Evolutionary conservation across 768 basidiomycete species (phyloP).

Genomic region (Phylloporus scabripes): DNA sequence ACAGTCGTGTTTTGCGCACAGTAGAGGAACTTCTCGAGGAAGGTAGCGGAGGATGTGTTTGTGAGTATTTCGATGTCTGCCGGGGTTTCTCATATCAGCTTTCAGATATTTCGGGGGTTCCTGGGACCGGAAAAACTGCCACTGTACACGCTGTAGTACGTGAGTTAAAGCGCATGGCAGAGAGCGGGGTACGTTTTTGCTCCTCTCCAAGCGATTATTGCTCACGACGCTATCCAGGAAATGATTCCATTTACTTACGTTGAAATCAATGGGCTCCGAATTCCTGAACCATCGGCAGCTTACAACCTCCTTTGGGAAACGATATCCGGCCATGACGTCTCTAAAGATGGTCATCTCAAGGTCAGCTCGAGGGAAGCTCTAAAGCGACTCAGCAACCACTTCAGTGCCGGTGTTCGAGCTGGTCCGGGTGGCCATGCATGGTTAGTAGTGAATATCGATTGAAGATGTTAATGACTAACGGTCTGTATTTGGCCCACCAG

Average conservation of each 20-base stretch:
- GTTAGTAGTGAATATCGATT: slow-evolving; percentile 40
- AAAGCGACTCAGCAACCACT: slow-evolving; percentile 71
- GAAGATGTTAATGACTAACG: background rate
- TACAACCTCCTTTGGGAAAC: slow-evolving; percentile 92
- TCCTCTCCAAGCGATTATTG: background rate
- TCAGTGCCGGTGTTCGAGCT: slow-evolving; percentile 54
- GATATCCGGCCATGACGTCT: slow-evolving; percentile 72
- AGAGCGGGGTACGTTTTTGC: slow-evolving; percentile 53
- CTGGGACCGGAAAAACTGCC: slow-evolving; percentile 98
- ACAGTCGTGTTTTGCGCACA: slow-evolving; percentile 62
- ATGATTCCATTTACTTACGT: slow-evolving; percentile 92
- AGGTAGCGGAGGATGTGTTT: slow-evolving; percentile 92
- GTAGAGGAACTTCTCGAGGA: slow-evolving; percentile 87
- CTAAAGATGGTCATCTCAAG: slow-evolving; percentile 55
- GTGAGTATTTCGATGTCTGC: slow-evolving; percentile 41
- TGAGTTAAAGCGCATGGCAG: slow-evolving; percentile 85
- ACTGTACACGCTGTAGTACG: slow-evolving; percentile 92
- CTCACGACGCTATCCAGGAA: slow-evolving; percentile 49
- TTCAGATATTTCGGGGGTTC: slow-evolving; percentile 93
- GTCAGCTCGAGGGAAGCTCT: slow-evolving; percentile 79
- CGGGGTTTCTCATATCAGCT: background rate
- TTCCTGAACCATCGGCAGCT: slow-evolving; percentile 89
- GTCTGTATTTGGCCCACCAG: slow-evolving; percentile 35
- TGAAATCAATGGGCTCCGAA: slow-evolving; percentile 93
- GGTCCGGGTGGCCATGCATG: slow-evolving; percentile 87